Base-by-base conservation (phyloP, 2,329 filamentous ascomycete genomes). In the Pseudogymnoascus sp. region DNA sequence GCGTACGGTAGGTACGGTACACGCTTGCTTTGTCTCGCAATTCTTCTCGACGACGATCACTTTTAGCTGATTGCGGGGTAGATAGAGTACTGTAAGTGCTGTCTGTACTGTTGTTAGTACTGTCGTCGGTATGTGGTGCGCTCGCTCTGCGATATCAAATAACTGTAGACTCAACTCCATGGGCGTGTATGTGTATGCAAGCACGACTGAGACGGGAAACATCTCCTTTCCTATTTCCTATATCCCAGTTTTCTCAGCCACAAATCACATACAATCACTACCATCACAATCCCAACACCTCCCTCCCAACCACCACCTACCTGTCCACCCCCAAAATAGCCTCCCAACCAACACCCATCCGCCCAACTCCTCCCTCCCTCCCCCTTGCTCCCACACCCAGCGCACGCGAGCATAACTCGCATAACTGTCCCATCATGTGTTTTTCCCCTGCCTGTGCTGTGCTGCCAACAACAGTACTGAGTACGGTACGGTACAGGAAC, bases 231-330 rank as follows among this genome's bases (percentile, higher is more conserved):
- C 37, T 15, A 39, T 39, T 7, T 15, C 6, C 36, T n/a, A 38
- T 38, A 28, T 28, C 20, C 41, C 20, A 47, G 14, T 14, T 28
- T 28, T 28, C 22, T 47, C 41, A 43, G 20, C 39, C 39, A 28
- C 41, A 47, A 47, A 47, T 15, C 28, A 6, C 28, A 30, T 6
- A 30, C 28, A 30, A 30, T 8, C 28, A 30, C 5, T 6, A 30
- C 28, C 66, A 36, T 62, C 64, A 7, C 68, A 68, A 60, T 30
- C 28, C 28, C 28, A 8, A 18, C 18, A 18, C 38, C 82, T 79
- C 47, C 83, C 78, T 41, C 83, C 78, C 79, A 84, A 60, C 86
- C 84, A 9, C 20, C 8, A 8, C 28, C 28, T 30, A 30, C 18
- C 15, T 20, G 9, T 9, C 38, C 12, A 25, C 22, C 18, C 39